phyloP scores from a whole-genome alignment of 805 yeast genomes.

The Jamesozyma rosinii region DNA sequence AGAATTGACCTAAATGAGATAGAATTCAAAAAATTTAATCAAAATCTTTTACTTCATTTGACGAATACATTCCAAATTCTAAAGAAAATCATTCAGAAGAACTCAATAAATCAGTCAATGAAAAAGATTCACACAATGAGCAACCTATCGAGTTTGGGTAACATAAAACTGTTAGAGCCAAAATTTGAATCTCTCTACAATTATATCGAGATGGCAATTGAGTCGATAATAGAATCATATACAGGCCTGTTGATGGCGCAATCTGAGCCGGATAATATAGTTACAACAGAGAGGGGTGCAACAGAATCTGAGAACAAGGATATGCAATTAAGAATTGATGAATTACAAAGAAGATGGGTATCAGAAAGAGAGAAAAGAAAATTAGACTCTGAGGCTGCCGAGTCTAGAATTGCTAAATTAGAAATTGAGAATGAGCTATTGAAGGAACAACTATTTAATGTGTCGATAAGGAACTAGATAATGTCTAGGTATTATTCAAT shows the following conservation, averaged over 20 bases:
- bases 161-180: conserved; percentile 24
- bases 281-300: neutral
- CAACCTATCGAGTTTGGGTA: conserved; percentile 12
- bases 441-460: conserved; percentile 18
- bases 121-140: conserved; percentile 39
- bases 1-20: conserved; percentile 7
- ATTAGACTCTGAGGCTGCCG: conserved; percentile 50
- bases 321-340: conserved; percentile 46
- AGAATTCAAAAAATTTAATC: conserved; percentile 36
- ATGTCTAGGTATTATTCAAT: neutral
- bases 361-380: conserved; percentile 62
- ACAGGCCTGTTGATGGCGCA: conserved; percentile 25
- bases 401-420: conserved; percentile 40
- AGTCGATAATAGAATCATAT: conserved; percentile 50
- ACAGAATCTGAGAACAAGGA: conserved; percentile 19
- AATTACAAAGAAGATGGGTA: conserved; percentile 56
- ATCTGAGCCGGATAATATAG: neutral
- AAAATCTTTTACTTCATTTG: conserved; percentile 38
- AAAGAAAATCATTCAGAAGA: conserved; percentile 46
- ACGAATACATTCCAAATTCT: conserved; percentile 43
- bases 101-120: conserved; percentile 51
- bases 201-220: conserved; percentile 53
- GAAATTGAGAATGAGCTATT: conserved; percentile 46
- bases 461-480: conserved; percentile 1
- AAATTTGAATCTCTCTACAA: conserved; percentile 38